Evolutionary conservation across 1,139 yeast genomes (phyloP), one percentile per base, ranked within the genome.

Genomic region (Candida mesenterica): DNA sequence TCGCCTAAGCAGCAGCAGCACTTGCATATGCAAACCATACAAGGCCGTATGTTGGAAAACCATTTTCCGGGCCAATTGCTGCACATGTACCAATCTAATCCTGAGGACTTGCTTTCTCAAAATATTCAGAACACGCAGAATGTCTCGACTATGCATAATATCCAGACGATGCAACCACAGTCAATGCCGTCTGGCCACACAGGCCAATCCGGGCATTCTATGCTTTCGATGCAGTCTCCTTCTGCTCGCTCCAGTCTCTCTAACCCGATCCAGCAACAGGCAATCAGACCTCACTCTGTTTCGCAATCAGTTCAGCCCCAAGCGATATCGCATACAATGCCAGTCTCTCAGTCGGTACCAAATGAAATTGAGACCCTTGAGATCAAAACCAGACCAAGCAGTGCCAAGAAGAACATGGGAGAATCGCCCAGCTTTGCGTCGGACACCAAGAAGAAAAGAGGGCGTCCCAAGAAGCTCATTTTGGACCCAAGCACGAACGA

Each of bases 391-490:
- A n/a, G n/a, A n/a, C n/a, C n/a, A n/a, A n/a, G n/a, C n/a, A n/a
- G n/a, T n/a, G n/a, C 31, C 3, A 25, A 37, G 23, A 36, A 40
- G 33, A 32, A 32, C 25, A 32, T 28, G 32, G 38, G 34, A 20
- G 41, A 37, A 24, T 24, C 26, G 5, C 5, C 7, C 12, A 24
- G 12, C 6, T 5, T 15, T 14, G 9, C 22, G 9, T 19, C 22
- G 37, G 60, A 47, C 9, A 48, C 50, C 13, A 68, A 66, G 50
- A 63, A 65, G 46, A 65, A 62, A 43, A 52, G 75, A 38, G 77
- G 77, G 3, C 59, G 76, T 30, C 76, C 77, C 13, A 68, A 59
- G 49, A 65, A 69, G 41, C 56, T 68, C 25, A 59, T 70, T 27
- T 58, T 65, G 36, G 76, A 70, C 44, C 71, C 73, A 1, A 39